Base-by-base conservation (phyloP, 2,329 filamentous ascomycete species). In the Aspergillus versicolor region DNA sequence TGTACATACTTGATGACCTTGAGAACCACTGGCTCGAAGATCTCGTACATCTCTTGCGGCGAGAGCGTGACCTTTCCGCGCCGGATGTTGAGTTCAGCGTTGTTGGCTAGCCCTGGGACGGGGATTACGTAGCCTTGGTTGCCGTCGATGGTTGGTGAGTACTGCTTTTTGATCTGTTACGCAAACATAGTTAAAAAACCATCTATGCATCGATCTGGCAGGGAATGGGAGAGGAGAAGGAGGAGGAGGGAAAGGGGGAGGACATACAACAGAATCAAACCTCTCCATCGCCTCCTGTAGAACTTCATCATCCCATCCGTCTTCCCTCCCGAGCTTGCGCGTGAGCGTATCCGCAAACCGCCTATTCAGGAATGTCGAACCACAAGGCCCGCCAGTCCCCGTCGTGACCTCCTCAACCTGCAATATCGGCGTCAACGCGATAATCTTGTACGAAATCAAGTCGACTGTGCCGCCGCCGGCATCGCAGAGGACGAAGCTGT, bases 401-500 rank as follows among this genome's bases (percentile, higher is more conserved):
- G 63, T 53, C 2, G 66, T 66, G 3, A 64, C 56, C 47, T 72
- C 69, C 12, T 63, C 61, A 0, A 72, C 46, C 19, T 65, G 41
- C 7, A 69, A 24, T 12, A 42, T 59, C 3, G 70, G 71, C 5
- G 58, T 32, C 4, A 72, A 47, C 9, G 58, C 48, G 3, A 56
- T 21, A 15, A 73, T 67, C 0, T 58, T 56, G 50, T 71, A 73
- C 0, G 68, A 66, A 2, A 71, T 71, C 19, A 71, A 54, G 54
- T 73, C 70, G 4, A 70, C 68, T 0, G 66, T 71, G 1, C 67
- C 67, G 21, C 66, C 69, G 1, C 67, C 64, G 0, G 66, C 67
- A 46, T 71, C 69, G 24, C 67, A 69, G 1, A 71, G 41, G 17
- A 69, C 55, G 38, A 69, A 64, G 8, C 60, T 65, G 46, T 71